Evolutionary conservation across 805 yeast genomes (phyloP).

Genomic region (Jamesozyma jinghongensis): DNA sequence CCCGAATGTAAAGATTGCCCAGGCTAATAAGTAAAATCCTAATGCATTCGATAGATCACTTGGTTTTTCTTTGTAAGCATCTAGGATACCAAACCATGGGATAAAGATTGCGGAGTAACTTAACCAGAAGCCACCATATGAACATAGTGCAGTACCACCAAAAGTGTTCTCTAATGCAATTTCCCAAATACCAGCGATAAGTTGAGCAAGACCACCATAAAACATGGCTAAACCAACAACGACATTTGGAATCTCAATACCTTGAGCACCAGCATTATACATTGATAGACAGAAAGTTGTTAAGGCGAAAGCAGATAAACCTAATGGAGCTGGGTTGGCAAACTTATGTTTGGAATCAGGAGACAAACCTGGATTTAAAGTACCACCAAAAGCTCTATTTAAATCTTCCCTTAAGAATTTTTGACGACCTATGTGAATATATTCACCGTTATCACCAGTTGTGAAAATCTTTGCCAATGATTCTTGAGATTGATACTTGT

Average conservation of each 20-base stretch:
- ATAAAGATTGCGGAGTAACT: constrained; percentile 51
- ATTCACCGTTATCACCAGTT: constrained; percentile 47
- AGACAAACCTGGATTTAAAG: constrained; percentile 58
- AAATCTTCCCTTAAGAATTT: constrained; percentile 56
- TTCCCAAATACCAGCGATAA: constrained; percentile 61
- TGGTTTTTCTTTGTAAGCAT: constrained; percentile 38
- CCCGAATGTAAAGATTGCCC: constrained; percentile 54
- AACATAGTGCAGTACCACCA: constrained; percentile 54
- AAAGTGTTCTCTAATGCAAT: constrained; percentile 53
- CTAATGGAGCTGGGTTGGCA: constrained; percentile 61
- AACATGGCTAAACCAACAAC: constrained; percentile 51
- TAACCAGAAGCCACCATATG: constrained; percentile 66
- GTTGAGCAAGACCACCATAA: constrained; percentile 54
- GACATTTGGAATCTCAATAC: constrained; percentile 41
- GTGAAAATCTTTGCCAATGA: constrained; percentile 18
- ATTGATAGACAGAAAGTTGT: constrained; percentile 54
- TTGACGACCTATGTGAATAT: constrained; percentile 62
- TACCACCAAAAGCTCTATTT: constrained; percentile 70
- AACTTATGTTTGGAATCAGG: constrained; percentile 47
- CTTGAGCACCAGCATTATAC: constrained; percentile 45
- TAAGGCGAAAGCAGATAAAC: constrained; percentile 50
- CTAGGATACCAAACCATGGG: constrained; percentile 49
- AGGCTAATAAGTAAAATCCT: constrained; percentile 51
- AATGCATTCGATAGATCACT: constrained; percentile 39
- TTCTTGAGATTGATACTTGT: constrained; percentile 1